Evolutionary conservation across 495 filamentous ascomycete genomes (phyloP).

Genomic region (Cenococcum geophilum): DNA sequence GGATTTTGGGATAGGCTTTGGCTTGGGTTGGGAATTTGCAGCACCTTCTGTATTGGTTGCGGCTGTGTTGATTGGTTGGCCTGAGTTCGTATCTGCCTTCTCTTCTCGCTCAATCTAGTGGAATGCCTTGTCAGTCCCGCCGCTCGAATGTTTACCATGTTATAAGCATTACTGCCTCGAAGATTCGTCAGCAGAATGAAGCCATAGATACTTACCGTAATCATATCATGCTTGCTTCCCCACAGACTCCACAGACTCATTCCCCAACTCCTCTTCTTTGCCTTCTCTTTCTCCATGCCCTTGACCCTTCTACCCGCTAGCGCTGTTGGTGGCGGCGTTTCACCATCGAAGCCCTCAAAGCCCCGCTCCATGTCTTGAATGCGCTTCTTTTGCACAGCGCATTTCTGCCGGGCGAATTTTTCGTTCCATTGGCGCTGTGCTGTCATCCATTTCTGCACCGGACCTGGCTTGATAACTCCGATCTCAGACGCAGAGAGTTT

Average conservation of each 20-base stretch:
- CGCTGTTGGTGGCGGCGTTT: conserved; percentile 75
- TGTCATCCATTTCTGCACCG: conserved; percentile 76
- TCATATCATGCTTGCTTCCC: conserved; percentile 83
- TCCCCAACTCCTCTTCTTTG: conserved; percentile 58
- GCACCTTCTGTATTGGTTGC: neutral
- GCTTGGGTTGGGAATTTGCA: neutral
- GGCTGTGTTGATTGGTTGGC: neutral
- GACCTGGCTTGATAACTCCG: conserved; percentile 70
- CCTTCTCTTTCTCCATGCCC: conserved; percentile 50
- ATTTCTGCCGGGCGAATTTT: conserved; percentile 59
- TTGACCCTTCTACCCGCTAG: conserved; percentile 61
- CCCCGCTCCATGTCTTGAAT: conserved; percentile 63
- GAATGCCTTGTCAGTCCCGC: too few relatives aligned
- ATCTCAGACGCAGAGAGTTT: conserved; percentile 56
- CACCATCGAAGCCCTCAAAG: conserved; percentile 58
- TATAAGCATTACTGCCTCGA: too few relatives aligned
- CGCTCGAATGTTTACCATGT: too few relatives aligned
- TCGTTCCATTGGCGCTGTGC: conserved; percentile 64
- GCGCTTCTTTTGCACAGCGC: conserved; percentile 60
- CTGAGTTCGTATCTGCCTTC: conserved; percentile 19
- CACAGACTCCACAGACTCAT: conserved; percentile 76
- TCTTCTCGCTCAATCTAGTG: conserved; percentile 23
- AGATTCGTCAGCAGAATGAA: neutral
- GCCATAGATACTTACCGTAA: conserved; percentile 45
- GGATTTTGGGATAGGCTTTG: conserved; percentile 3